These are phyloP conservation scores for Carnegiea gigantea DNA, from an alignment of 179 eudicot species.

Conservation along the genomic window DNA sequence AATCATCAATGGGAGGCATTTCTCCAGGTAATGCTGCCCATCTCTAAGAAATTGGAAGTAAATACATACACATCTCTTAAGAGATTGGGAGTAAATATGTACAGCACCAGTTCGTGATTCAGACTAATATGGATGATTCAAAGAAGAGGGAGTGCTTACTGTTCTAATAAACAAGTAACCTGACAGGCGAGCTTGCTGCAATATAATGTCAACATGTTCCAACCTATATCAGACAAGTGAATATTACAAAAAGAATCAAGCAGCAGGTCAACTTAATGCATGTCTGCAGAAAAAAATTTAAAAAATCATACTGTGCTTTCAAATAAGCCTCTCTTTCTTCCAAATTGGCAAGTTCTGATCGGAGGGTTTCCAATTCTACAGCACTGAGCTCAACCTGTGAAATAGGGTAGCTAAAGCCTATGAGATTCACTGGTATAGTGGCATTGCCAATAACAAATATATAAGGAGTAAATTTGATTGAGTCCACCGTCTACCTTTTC, in stretches of 20 bases:
- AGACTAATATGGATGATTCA: neutral
- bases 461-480: neutral
- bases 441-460: neutral
- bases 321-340: slow-evolving; percentile 88
- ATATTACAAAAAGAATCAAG: slow-evolving; percentile 8
- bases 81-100: neutral
- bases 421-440: neutral
- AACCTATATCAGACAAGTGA: slow-evolving; percentile 42
- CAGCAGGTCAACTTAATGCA: slow-evolving; percentile 1
- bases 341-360: slow-evolving; percentile 69
- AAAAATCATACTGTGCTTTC: slow-evolving; percentile 76
- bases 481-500: slow-evolving; percentile 70
- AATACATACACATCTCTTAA: neutral
- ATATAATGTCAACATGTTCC: slow-evolving; percentile 78
- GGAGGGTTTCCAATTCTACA: slow-evolving; percentile 77
- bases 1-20: slow-evolving; percentile 82
- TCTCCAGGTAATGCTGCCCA: slow-evolving; percentile 98
- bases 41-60: slow-evolving; percentile 47
- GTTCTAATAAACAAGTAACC: slow-evolving; percentile 78
- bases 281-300: slow-evolving; percentile 10
- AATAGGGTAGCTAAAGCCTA: neutral
- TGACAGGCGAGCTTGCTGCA: slow-evolving; percentile 72
- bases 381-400: slow-evolving; percentile 70
- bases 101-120: neutral
- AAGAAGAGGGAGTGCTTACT: slow-evolving; percentile 38